Base-by-base conservation (phyloP, 2,329 filamentous ascomycete species). In the Alternaria solani region DNA sequence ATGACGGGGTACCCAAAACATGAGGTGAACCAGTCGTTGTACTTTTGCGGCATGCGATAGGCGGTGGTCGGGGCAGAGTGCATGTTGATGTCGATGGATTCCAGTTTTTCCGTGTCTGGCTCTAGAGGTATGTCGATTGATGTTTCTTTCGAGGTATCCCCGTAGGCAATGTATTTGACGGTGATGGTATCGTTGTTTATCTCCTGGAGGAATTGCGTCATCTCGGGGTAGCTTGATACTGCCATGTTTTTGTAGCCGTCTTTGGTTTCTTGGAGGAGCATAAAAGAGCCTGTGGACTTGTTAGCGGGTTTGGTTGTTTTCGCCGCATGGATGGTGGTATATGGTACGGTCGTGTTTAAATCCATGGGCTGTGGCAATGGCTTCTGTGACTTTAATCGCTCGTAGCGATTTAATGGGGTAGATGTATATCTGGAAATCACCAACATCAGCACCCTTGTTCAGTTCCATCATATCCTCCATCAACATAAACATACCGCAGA, bases 371-470 rank as follows among this genome's bases (percentile, higher is more conserved):
- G 81, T 82, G 18, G 81, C 77, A 47, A 77, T 64, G 16, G 79
- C 78, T 39, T 73, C 70, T 2, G 75, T 69, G 26, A 81, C 68
- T 20, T 78, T 75, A 5, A 79, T 73, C 2, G 71, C 75, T 16
- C 81, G 78, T 7, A 83, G 72, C 14, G 81, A 80, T 65, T 84
- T 84, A 72, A 84, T 81, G 3, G 82, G 82, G 59, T 84, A 84
- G 6, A 79, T 74, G 58, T 81, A 81, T 14, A 84, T 77, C 77
- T 82, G 25, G 1, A 8, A 4, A 12, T 34, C 16, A 2, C 18
- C 28, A 3, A n/a, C 14, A 36, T 48, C 30, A 48, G 46, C 30
- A 36, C 14, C 18, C 12, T 18, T 23, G 12, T 41, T 41, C 12
- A n/a, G 12, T 26, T 23, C n/a, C 30, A 3, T 4, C 0, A 16